A percentile compares a stretch with the other conserved stretches of the same genome.
phyloP scores from a whole-genome alignment of 2,329 filamentous ascomycete genomes.

The Cladosporium sp. region DNA sequence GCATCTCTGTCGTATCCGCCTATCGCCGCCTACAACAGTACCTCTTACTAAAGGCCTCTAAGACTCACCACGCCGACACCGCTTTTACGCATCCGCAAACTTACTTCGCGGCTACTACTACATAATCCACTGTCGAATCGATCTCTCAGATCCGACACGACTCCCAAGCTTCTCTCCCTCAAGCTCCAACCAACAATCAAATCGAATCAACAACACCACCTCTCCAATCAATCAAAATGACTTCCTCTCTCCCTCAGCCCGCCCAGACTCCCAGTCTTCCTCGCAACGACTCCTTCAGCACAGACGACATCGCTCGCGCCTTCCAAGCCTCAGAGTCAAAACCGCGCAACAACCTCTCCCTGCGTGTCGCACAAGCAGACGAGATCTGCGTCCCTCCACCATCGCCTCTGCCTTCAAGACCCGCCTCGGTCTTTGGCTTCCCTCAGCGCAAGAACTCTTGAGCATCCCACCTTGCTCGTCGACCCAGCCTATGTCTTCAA shows the following conservation, averaged over 20 bases:
- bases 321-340: conserved; percentile 36
- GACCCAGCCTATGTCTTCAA: neutral
- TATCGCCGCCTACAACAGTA: conserved; percentile 13
- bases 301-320: conserved; percentile 36
- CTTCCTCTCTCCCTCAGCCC: conserved; percentile 36
- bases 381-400: conserved; percentile 35
- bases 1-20: conserved; percentile 15
- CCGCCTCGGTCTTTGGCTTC: conserved; percentile 29
- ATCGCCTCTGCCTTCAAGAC: conserved; percentile 33
- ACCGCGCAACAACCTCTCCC: conserved; percentile 34
- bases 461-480: neutral
- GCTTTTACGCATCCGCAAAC: conserved; percentile 17
- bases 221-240: conserved; percentile 30
- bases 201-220: conserved; percentile 5
- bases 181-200: neutral
- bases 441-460: conserved; percentile 9
- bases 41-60: conserved; percentile 15
- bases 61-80: conserved; percentile 13
- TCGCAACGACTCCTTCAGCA: conserved; percentile 40
- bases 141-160: neutral
- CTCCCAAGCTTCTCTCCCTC: neutral
- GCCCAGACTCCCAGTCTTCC: conserved; percentile 25
- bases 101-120: neutral
- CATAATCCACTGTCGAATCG: conserved; percentile 13
- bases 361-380: conserved; percentile 32